Conservation (phyloP, 805 yeast genomes). For the Maudiozyma barnettii region DNA sequence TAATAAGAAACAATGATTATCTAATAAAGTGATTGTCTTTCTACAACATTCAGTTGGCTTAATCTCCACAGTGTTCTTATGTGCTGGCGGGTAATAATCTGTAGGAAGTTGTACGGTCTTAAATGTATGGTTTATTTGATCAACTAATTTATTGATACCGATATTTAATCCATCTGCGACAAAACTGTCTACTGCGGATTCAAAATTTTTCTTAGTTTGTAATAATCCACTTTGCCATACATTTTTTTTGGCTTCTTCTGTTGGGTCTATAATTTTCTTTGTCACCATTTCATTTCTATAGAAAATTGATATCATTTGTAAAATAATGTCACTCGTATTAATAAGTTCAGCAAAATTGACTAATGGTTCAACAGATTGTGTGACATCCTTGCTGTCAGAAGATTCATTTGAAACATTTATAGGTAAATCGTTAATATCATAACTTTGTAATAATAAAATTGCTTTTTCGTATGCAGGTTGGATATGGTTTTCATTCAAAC, state of each 20-base stretch:
- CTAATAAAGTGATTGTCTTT: slow-evolving; percentile 51
- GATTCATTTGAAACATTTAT: slow-evolving; percentile 1
- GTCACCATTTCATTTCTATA: slow-evolving; percentile 72
- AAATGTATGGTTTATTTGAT: slow-evolving; percentile 60
- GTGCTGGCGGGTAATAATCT: slow-evolving; percentile 47
- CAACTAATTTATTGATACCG: slow-evolving; percentile 84
- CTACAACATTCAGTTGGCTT: slow-evolving; percentile 58
- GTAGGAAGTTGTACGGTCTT: slow-evolving; percentile 46
- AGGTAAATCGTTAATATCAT: slow-evolving; percentile 44
- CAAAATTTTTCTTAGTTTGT: slow-evolving; percentile 72
- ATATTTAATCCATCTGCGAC: slow-evolving; percentile 89
- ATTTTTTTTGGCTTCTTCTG: slow-evolving; percentile 35
- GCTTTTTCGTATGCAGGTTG: slow-evolving; percentile 80
- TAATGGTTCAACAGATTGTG: slow-evolving; percentile 58
- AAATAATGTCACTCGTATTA: slow-evolving; percentile 83
- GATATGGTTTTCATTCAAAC: slow-evolving; percentile 67
- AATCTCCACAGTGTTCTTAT: slow-evolving; percentile 18
- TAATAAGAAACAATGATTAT: slow-evolving; percentile 61
- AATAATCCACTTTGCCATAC: slow-evolving; percentile 74
- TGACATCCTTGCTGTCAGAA: slow-evolving; percentile 14
- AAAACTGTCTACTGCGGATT: slow-evolving; percentile 68
- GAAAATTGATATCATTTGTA: slow-evolving; percentile 86
- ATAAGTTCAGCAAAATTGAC: slow-evolving; percentile 83
- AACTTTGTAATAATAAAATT: slow-evolving; percentile 53
- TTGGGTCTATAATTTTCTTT: slow-evolving; percentile 40